Evolutionary conservation across 2,329 filamentous ascomycete species (phyloP), one percentile per base, ranked within the genome.

Genomic region (Trichoderma citrinoviride): DNA sequence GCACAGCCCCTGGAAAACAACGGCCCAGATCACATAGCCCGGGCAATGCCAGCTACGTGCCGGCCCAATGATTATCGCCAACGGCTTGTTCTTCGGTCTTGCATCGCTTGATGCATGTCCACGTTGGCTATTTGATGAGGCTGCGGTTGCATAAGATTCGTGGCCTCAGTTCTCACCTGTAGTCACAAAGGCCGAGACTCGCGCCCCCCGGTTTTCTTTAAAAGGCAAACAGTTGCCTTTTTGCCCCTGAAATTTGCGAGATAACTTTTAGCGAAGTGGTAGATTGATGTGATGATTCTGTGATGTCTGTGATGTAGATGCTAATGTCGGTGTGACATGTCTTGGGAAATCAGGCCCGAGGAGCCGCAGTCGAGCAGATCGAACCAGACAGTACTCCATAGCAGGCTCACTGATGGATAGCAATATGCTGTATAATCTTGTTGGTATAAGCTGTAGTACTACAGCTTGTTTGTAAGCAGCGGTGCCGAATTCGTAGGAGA

Each of bases 1-100:
- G 57, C 57, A 61, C 57, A 61, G 57, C 56, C 33, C 56, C 17
- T 21, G n/a, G 44, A 25, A n/a, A 33, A 33, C 49, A 25, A 52
- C 43, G 29, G 29, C 43, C 57, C 33, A 41, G 29, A 33, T 50
- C 44, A 50, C 57, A 43, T 46, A 25, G 43, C 33, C 41, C 46
- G 57, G 49, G 14, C 15, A 23, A 25, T 43, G 8, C 21, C 21
- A 25, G 23, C 10, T 29, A 19, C 17, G 21, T 43, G 43, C 55
- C 25, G 55, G 41, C 12, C 55, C 25, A 46, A 47, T 47, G 1
- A 23, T 3, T 15, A 21, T 43, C 25, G n/a, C 23, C 37, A 33
- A 43, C 58, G 19, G 55, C 43, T 15, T 37, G 29, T 7, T 54
- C 52, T 7, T 54, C 52, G 55, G 47, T 44, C 58, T 61, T 44